Percentiles rank a stretch among this genome's conserved stretches.
Conservation (phyloP, 805 yeast genomes). For the Scheffersomyces lignosus region DNA sequence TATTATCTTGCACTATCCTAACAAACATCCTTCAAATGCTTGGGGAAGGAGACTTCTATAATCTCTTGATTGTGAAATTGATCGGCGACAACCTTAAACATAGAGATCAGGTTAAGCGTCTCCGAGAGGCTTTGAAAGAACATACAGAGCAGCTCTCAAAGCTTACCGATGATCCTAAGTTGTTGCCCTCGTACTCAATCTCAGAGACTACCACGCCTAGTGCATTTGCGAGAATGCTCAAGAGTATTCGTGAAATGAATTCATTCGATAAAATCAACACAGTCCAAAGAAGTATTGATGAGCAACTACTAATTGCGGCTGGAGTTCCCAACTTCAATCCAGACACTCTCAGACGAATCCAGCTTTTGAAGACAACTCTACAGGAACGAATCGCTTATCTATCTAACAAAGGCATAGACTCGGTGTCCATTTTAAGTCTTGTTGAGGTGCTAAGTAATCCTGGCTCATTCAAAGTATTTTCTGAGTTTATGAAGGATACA, state of each 20-base stretch:
- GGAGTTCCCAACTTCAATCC: no score
- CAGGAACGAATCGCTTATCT: conserved; percentile 1
- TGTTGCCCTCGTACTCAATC: conserved; percentile 6
- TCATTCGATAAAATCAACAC: conserved; percentile 9
- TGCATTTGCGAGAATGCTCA: conserved; percentile 3
- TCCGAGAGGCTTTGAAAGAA: conserved; percentile 67
- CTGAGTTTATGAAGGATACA: conserved; percentile 17
- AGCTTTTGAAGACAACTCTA: conserved; percentile 1
- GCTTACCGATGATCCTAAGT: conserved; percentile 1
- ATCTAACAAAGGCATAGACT: not conserved
- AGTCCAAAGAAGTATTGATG: conserved; percentile 5
- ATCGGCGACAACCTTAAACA: conserved; percentile 70
- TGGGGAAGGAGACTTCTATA: conserved; percentile 76
- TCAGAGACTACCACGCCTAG: conserved; percentile 7
- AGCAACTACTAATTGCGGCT: no score
- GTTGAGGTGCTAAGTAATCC: conserved; percentile 50
- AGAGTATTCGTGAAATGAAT: conserved; percentile 1
- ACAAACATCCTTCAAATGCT: conserved; percentile 57
- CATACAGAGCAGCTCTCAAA: conserved; percentile 42
- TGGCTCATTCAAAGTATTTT: conserved; percentile 33
- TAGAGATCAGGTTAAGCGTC: conserved; percentile 67
- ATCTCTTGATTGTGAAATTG: conserved; percentile 56
- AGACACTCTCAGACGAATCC: no score
- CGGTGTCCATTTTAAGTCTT: conserved; percentile 26
- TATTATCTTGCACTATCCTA: conserved; percentile 50